Percentiles rank a stretch among this genome's conserved stretches.
Conservation (phyloP, 345 rosid genomes). For the Eucalyptus brandiana region DNA sequence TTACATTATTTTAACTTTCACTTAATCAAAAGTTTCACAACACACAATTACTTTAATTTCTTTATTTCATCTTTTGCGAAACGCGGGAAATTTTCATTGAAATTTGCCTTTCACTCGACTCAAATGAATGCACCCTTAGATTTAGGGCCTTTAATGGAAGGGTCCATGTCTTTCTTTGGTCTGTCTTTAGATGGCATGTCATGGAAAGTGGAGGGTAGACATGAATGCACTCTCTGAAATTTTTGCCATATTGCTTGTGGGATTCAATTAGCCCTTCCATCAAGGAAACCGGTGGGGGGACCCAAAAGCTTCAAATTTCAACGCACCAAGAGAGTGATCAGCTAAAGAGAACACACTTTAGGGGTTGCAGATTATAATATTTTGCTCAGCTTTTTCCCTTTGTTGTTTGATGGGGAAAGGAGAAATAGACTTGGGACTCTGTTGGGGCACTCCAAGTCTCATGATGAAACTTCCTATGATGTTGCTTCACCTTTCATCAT, state of each 20-base stretch:
- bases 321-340: conserved; percentile 2
- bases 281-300: conserved; percentile 4
- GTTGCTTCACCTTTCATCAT: conserved; percentile 40
- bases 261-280: not conserved
- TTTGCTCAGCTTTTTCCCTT: not conserved
- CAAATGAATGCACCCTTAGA: not conserved
- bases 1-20: not conserved
- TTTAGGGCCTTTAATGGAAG: not conserved
- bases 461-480: conserved; percentile 25
- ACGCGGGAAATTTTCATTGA: not conserved
- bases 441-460: not conserved
- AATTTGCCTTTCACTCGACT: not conserved
- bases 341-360: not conserved
- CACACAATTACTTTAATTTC: not conserved
- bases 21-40: not conserved
- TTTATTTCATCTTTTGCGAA: not conserved
- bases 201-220: not conserved
- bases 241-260: not conserved
- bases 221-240: not conserved
- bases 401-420: not conserved
- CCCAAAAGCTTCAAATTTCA: conserved; percentile 3
- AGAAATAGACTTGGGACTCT: not conserved
- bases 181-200: not conserved
- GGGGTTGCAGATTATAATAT: not conserved
- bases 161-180: not conserved